Base-by-base conservation (phyloP, 2,329 filamentous ascomycete genomes). In the Sporothrix brunneoviolacea region DNA sequence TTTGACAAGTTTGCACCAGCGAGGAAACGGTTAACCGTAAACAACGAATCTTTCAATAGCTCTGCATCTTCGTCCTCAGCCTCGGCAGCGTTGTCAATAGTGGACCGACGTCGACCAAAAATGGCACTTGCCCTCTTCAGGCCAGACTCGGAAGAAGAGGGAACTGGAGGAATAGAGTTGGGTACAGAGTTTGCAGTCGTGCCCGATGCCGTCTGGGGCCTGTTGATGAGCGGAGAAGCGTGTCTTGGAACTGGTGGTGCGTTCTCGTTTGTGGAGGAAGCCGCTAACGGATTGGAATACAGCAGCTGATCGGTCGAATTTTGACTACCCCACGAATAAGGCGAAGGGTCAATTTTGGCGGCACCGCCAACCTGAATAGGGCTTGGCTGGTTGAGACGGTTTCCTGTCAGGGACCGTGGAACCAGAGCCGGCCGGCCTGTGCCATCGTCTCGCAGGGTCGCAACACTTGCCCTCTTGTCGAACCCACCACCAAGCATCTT, bases 401-500 rank as follows among this genome's bases (percentile, higher is more conserved):
- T 70, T 4, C 66, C 69, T 1, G 75, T 75, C 50, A 77, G 62
- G 28, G 73, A 71, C 7, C 75, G 69, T 21, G 68, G 64, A 13
- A 58, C 62, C 46, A 65, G 48, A 4, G 60, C 58, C 19, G 64
- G 61, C 22, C 68, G 66, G 16, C 66, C 64, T 8, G 62, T 56
- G 10, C 64, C 64, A 30, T 70, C 68, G 18, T 68, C 64, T 35
- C 64, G 72, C 50, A 76, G 54, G 4, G 75, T 77, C n/a, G 66
- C 66, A 43, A 71, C 67, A 58, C 76, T 77, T 19, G 72, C 67
- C 53, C 76, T 68, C 62, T 80, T 80, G 55, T 79, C 76, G 43
- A 78, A 77, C n/a, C 66, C 69, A 43, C 67, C 69, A 40, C 80
- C 70, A 36, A 81, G 70, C 73, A 82, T 77, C 50, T 70, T 76